A percentile compares a stretch with the other conserved stretches of the same genome.
These are phyloP conservation scores for Adansonia gregorii DNA, from an alignment of 441 rosid genomes.

Conservation along the genomic window DNA sequence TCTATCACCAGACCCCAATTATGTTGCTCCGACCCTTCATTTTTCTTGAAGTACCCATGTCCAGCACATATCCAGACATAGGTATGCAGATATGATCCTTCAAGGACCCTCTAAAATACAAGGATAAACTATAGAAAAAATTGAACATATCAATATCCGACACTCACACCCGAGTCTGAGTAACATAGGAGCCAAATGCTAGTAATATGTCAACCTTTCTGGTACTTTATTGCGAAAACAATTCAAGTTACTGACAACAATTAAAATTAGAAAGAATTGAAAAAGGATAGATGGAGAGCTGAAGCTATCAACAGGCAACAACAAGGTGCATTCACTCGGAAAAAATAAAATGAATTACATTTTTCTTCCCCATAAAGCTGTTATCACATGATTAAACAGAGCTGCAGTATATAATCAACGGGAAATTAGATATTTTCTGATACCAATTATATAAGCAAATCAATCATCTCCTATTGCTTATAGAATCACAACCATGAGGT, in stretches of 20 bases:
- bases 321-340: neutral
- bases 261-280: neutral
- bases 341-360: neutral
- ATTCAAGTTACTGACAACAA: neutral
- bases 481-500: neutral
- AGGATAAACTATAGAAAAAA: too few species aligned
- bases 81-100: too few species aligned
- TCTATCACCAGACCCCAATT: neutral
- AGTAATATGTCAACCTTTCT: neutral
- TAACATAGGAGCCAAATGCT: neutral
- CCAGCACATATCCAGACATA: too few species aligned
- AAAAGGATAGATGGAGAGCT: neutral
- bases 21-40: too few species aligned
- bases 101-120: too few species aligned
- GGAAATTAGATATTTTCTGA: neutral
- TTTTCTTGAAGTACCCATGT: too few species aligned
- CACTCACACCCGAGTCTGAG: too few species aligned
- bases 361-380: neutral
- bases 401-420: neutral
- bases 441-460: too few species aligned
- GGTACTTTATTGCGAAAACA: neutral
- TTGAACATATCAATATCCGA: too few species aligned
- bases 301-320: neutral
- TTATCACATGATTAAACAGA: neutral
- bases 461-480: too few species aligned